Conservation (phyloP, 768 basidiomycete species). For the Lactarius akahatsu region DNA sequence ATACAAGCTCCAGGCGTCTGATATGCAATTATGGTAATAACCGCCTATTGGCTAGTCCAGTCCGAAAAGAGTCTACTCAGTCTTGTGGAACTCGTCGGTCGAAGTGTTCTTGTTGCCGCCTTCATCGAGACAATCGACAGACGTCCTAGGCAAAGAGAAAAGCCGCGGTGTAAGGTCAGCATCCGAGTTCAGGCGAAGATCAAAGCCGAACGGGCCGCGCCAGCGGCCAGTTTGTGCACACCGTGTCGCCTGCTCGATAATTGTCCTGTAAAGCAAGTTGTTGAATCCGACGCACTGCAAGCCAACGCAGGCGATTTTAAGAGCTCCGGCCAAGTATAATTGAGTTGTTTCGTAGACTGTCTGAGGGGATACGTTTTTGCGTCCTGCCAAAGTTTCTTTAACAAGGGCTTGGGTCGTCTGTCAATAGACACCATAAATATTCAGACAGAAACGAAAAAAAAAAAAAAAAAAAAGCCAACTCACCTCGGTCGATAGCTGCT, state of each 20-base stretch:
- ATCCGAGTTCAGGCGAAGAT: constrained; percentile 20
- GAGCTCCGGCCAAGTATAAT: constrained; percentile 68
- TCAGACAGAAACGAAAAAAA: neutral
- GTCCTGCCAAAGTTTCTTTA: constrained; percentile 66
- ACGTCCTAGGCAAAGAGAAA: constrained; percentile 23
- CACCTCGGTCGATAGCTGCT: constrained; percentile 63
- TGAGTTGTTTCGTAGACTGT: constrained; percentile 73
- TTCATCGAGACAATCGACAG: constrained; percentile 11
- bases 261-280: constrained; percentile 57
- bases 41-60: neutral
- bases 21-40: constrained; percentile 1
- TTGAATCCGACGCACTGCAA: constrained; percentile 79
- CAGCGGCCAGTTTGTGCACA: constrained; percentile 39
- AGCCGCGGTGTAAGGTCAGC: constrained; percentile 22
- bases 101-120: constrained; percentile 1
- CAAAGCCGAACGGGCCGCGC: constrained; percentile 31
- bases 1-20: constrained; percentile 1
- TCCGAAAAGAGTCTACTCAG: constrained; percentile 12
- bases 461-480: constrained; percentile 1
- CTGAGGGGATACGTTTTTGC: constrained; percentile 77
- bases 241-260: constrained; percentile 62
- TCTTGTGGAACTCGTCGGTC: constrained; percentile 13
- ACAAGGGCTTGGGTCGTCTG: constrained; percentile 67
- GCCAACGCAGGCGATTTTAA: constrained; percentile 70
- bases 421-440: neutral